Evolutionary conservation across 2,329 filamentous ascomycete species (phyloP), one percentile per base, ranked within the genome.

Genomic region (Penicillium sp.): DNA sequence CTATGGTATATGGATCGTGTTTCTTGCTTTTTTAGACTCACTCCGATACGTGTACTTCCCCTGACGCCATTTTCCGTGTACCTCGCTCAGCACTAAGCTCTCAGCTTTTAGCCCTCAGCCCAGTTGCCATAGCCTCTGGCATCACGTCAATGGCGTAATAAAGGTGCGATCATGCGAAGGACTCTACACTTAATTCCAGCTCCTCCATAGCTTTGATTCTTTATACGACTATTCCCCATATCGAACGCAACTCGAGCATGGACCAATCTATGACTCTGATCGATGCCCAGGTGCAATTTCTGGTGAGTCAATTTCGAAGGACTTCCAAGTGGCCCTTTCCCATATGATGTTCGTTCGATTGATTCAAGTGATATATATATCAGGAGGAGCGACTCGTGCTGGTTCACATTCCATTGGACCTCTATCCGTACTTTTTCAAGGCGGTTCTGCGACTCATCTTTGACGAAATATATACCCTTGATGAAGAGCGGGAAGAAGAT

Each of bases 351-450:
- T n/a, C 2, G 42, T 18, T 21, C 18, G 16, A 23, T 15, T 33
- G 7, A 12, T 36, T 56, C 41, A 7, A 28, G 6, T 2, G 10
- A 60, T 42, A 56, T 46, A 10, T 13, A 31, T 16, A 33, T 5
- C 2, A 97, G 94, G 88, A 95, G 66, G 90, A 90, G 61, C 87
- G 86, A 58, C 85, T 96, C 64, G 90, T 86, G 65, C 81, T 99
- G 55, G 90, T 97, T 66, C 92, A 96, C 71, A 92, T 97, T 53
- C 92, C 93, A 1, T 77, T 95, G 56, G 79, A 86, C 49, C 81
- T 94, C 44, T 85, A 96, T 72, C 79, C 87, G 5, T 82, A 81
- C 58, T 90, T 96, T 63, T 76, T 96, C 15, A 90, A 95, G 67
- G 86, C 92, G 2, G 92, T 97, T 59, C 79, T 96, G n/a, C 85